Conservation (phyloP, 1,284 basidiomycete species). For the Cerioporus squamosus region DNA sequence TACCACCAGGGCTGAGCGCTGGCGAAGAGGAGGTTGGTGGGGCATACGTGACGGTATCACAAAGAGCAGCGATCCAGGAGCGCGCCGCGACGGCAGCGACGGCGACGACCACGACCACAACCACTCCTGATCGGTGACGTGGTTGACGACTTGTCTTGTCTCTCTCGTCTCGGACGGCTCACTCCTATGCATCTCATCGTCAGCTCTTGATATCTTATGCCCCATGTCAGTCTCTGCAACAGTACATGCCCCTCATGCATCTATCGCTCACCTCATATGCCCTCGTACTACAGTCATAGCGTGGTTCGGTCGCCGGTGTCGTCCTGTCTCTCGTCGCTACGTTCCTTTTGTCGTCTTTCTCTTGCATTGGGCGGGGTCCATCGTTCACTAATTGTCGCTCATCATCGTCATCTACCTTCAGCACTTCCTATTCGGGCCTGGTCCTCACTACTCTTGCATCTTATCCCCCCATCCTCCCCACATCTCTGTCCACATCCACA, state of each 20-base stretch:
- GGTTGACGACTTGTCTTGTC: slow-evolving; percentile 10
- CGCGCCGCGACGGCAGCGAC: slow-evolving; percentile 11
- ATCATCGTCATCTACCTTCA: slow-evolving; percentile 23
- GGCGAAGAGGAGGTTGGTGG: slow-evolving; percentile 71
- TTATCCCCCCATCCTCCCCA: slow-evolving; percentile 17
- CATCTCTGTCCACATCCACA: slow-evolving; percentile 17
- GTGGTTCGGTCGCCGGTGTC: slow-evolving; percentile 23
- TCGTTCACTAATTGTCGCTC: slow-evolving; percentile 25
- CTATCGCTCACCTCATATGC: slow-evolving; percentile 19
- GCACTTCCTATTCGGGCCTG: slow-evolving; percentile 21
- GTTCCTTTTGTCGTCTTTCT: slow-evolving; percentile 19
- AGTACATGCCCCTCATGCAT: slow-evolving; percentile 26
- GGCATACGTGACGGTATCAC: slow-evolving; percentile 84
- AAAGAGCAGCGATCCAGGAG: slow-evolving; percentile 53
- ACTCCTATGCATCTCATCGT: slow-evolving; percentile 26
- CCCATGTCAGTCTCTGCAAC: slow-evolving; percentile 28
- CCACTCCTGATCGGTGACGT: slow-evolving; percentile 16
- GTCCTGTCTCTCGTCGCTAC: slow-evolving; percentile 23
- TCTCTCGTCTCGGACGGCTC: slow-evolving; percentile 7
- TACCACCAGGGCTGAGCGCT: slow-evolving; percentile 67
- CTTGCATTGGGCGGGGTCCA: slow-evolving; percentile 20
- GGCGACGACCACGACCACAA: too few species aligned
- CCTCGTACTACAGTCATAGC: slow-evolving; percentile 26
- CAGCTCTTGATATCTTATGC: slow-evolving; percentile 28
- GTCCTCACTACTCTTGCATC: slow-evolving; percentile 25